These are phyloP conservation scores for Coprinopsis cinerea DNA, from an alignment of 768 basidiomycete species.

Conservation along the genomic window DNA sequence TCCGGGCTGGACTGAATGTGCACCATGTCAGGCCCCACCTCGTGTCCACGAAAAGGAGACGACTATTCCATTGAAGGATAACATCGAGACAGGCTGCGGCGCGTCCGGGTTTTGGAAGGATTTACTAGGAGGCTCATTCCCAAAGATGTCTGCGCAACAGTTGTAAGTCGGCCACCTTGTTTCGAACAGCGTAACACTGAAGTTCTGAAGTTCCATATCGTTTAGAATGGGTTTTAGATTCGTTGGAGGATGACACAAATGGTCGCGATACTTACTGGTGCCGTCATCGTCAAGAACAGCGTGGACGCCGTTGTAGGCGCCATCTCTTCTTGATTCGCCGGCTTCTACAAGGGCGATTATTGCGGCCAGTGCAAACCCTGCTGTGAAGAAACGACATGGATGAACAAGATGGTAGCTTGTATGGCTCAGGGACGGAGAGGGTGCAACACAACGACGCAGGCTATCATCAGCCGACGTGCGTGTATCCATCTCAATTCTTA, in stretches of 20 bases:
- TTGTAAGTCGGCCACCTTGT: slow-evolving; percentile 55
- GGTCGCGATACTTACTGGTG: slow-evolving; percentile 97
- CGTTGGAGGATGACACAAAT: slow-evolving; percentile 91
- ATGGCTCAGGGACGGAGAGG: slow-evolving; percentile 92
- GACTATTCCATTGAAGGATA: slow-evolving; percentile 91
- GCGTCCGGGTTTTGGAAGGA: slow-evolving; percentile 89
- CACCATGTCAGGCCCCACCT: slow-evolving; percentile 96
- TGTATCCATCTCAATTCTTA: slow-evolving; percentile 3
- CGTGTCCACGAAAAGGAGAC: slow-evolving; percentile 99
- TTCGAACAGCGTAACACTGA: not conserved
- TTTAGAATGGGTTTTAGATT: slow-evolving; percentile 95
- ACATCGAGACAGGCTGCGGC: slow-evolving; percentile 95
- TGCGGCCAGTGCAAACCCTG: slow-evolving; percentile 97
- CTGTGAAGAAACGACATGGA: slow-evolving; percentile 94
- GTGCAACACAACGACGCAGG: slow-evolving; percentile 93
- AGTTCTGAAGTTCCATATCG: slow-evolving; percentile 8
- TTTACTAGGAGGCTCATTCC: slow-evolving; percentile 92
- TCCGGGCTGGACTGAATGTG: slow-evolving; percentile 97
- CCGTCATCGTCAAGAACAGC: slow-evolving; percentile 99
- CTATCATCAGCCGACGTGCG: slow-evolving; percentile 91
- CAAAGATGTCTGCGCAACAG: slow-evolving; percentile 75
- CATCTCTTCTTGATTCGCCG: slow-evolving; percentile 90
- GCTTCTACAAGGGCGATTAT: slow-evolving; percentile 99
- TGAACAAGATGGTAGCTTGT: slow-evolving; percentile 99
- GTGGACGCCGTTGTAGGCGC: slow-evolving; percentile 90